Base-by-base conservation (phyloP, 805 yeast genomes). In the Starmera quercuum region DNA sequence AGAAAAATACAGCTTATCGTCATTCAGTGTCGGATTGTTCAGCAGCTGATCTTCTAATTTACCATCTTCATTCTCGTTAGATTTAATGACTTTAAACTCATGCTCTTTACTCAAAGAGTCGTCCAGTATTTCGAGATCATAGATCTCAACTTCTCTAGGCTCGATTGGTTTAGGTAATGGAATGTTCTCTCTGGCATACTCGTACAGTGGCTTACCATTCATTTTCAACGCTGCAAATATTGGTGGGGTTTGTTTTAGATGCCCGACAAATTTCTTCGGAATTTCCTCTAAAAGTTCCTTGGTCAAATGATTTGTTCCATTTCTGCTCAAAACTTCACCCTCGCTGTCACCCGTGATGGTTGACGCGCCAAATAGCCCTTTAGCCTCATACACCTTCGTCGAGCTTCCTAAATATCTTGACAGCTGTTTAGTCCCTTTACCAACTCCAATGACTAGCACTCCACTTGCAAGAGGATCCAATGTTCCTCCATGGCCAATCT, bases 401-500 rank as follows among this genome's bases (percentile, higher is more conserved):
- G 95, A 79, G 20, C 79, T 82, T 20, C 76, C 76, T 15, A 90
- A 64, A 49, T 82, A 87, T 39, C 72, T 64, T 36, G 76, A 80
- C 28, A 92, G 63, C 51, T 72, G 64, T 54, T 90, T 94, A 2
- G 99, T 92, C 3, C 98, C 98, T 1, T 66, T 41, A 6, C 96
- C 96, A n/a, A 92, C 74, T 5, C 98, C 99, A 35, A 92, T 68
- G 2, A 94, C 90, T 27, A 84, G 57, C 1, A 90, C 88, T 9
- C 99, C 99, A n/a, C 87, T 78, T 0, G 99, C 99, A 28, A 84
- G 59, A 0, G 97, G 97, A 51, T 92, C 99, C 25, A 92, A 64
- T 0, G 99, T 92, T 8, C 99, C 99, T 14, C 98, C 99, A 56
- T 92, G 99, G 1, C 99, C 99, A 66, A 90, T 81, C 51, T 92